Evolutionary conservation across 1,139 yeast genomes (phyloP).

Genomic region (Trichomonascaceae sp.): DNA sequence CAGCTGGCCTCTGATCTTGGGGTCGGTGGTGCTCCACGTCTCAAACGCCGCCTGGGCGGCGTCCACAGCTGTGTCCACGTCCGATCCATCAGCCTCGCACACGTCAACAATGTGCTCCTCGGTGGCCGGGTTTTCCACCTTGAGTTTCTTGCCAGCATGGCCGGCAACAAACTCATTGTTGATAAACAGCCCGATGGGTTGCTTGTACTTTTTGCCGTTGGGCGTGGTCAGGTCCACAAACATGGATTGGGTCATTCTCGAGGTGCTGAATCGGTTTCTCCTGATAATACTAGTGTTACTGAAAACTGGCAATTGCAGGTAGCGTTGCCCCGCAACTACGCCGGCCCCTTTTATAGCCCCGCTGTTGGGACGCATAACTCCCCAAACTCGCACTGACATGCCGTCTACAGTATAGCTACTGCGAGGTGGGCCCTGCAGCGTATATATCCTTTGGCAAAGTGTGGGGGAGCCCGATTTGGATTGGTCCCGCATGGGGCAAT

Average conservation of each 20-base stretch:
- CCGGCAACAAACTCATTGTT: conserved; percentile 65
- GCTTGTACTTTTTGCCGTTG: conserved; percentile 41
- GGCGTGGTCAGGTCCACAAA: conserved; percentile 34
- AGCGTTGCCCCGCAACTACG: too few species aligned
- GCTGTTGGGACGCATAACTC: too few species aligned
- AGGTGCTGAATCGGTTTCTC: conserved; percentile 1
- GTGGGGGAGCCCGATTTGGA: too few species aligned
- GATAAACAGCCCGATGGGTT: conserved; percentile 75
- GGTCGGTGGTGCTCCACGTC: conserved; percentile 33
- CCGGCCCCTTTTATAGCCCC: too few species aligned
- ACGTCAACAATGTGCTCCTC: conserved; percentile 41
- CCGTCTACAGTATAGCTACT: too few species aligned
- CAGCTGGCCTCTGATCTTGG: conserved; percentile 32
- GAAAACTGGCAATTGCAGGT: too few species aligned
- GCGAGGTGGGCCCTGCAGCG: too few species aligned
- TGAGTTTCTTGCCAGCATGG: conserved; percentile 40
- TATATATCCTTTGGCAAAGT: too few species aligned
- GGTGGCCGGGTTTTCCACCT: conserved; percentile 32
- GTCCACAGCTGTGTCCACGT: conserved; percentile 46
- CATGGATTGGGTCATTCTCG: background rate
- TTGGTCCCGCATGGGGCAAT: too few species aligned
- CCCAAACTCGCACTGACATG: too few species aligned
- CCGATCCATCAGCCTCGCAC: conserved; percentile 41
- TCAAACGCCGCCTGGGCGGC: conserved; percentile 44
- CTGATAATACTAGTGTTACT: too few species aligned